A percentile compares a stretch with the other conserved stretches of the same genome.
Evolutionary conservation across 176 grass and related monocot species (phyloP).

Genomic region (Oryza meyeriana): DNA sequence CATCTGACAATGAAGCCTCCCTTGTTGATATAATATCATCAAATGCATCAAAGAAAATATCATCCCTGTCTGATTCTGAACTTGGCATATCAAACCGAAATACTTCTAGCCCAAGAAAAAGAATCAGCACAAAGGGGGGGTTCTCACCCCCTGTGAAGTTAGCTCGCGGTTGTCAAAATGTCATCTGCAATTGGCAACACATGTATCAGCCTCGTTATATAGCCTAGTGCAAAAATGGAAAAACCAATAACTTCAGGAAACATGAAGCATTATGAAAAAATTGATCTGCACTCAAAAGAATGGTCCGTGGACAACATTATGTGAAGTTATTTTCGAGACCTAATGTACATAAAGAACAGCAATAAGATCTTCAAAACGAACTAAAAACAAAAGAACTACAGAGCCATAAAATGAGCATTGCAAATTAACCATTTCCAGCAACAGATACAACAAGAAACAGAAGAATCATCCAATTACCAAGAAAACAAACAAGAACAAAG

Average conservation of each 20-base stretch:
- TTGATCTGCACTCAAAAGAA: neutral
- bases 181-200: constrained; percentile 28
- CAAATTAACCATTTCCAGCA: constrained; percentile 13
- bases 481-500: neutral
- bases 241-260: neutral
- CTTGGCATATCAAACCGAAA: constrained; percentile 45
- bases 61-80: constrained; percentile 49
- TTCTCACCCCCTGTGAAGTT: neutral
- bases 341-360: neutral
- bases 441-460: neutral
- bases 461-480: neutral
- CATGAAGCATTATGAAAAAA: neutral
- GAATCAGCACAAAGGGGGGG: neutral
- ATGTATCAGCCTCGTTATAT: neutral
- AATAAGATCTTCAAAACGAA: neutral
- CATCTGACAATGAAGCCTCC: constrained; percentile 51
- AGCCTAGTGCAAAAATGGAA: neutral
- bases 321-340: neutral
- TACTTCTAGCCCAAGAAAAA: neutral
- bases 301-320: neutral
- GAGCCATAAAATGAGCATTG: neutral
- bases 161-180: neutral
- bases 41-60: constrained; percentile 72
- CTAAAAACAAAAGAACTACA: neutral
- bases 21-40: constrained; percentile 45